These are phyloP conservation scores for Helicocarpus griseus DNA, from an alignment of 2,329 filamentous ascomycete genomes.

Conservation along the genomic window DNA sequence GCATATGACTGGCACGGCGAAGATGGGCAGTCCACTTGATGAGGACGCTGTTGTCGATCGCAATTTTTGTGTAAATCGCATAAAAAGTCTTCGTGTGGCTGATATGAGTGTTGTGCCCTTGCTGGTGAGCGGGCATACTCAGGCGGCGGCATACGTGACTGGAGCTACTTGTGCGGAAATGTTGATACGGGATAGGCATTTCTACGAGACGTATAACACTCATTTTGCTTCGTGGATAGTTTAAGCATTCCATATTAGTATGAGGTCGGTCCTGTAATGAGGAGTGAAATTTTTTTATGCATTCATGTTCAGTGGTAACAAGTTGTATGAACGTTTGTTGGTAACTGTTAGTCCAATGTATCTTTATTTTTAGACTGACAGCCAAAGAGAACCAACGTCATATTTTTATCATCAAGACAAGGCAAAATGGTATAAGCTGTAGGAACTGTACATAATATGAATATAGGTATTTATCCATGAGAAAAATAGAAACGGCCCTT, in stretches of 20 bases:
- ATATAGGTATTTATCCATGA: too few species aligned
- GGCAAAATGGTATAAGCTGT: neutral
- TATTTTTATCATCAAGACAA: neutral
- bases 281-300: too few species aligned
- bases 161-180: conserved; percentile 45
- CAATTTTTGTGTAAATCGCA: conserved; percentile 28
- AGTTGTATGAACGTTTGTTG: neutral
- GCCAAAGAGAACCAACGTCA: too few species aligned
- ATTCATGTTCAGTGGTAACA: neutral
- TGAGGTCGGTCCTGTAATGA: too few species aligned
- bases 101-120: conserved; percentile 37
- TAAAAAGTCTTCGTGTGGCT: conserved; percentile 31
- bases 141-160: conserved; percentile 46
- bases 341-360: neutral
- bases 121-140: conserved; percentile 40
- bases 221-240: too few species aligned
- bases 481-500: too few species aligned
- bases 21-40: conserved; percentile 44
- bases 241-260: too few species aligned
- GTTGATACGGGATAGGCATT: neutral
- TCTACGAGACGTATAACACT: too few species aligned
- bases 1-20: conserved; percentile 49
- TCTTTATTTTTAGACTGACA: neutral
- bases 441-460: neutral
- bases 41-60: conserved; percentile 40